A percentile compares a stretch with the other conserved stretches of the same genome.
These are phyloP conservation scores for Tetradesmus obliquus DNA, from an alignment of 139 green algal genomes.

Conservation along the genomic window DNA sequence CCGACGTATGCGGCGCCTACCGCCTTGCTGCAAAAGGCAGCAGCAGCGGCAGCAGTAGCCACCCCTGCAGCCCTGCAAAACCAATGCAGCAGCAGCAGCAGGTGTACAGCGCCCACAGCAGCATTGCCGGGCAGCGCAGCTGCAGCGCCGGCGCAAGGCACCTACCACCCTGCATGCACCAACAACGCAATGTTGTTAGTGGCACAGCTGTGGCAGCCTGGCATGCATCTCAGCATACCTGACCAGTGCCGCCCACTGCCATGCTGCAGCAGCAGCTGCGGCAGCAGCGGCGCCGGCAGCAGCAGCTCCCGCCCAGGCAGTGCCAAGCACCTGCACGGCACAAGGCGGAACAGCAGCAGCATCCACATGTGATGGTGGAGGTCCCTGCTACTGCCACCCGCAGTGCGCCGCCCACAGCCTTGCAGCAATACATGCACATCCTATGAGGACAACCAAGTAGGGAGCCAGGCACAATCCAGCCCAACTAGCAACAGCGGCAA, in stretches of 20 bases:
- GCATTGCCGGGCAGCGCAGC: not conserved
- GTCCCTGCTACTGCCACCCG: not conserved
- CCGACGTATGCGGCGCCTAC: not conserved
- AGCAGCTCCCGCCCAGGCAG: not conserved
- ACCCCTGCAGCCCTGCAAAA: not conserved
- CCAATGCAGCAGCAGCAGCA: not conserved
- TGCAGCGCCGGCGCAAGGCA: not conserved
- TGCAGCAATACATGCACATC: not conserved
- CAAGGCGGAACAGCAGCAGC: not conserved
- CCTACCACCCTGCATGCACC: not conserved
- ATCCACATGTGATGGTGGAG: not conserved
- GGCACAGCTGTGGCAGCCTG: not conserved
- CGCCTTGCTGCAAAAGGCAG: not conserved
- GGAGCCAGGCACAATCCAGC: not conserved
- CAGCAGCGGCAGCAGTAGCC: not conserved
- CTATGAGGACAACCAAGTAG: not conserved
- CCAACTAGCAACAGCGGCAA: not conserved
- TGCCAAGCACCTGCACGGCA: not conserved
- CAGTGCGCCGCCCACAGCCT: not conserved
- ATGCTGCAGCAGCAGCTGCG: not conserved
- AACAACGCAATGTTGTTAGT: not conserved
- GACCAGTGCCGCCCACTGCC: not conserved
- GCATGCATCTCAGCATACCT: slow-evolving; percentile 4
- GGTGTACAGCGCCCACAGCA: not conserved
- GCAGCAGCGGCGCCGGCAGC: not conserved